Conservation (phyloP, 352 stramenopile species). For the Phytophthora pinifolia region DNA sequence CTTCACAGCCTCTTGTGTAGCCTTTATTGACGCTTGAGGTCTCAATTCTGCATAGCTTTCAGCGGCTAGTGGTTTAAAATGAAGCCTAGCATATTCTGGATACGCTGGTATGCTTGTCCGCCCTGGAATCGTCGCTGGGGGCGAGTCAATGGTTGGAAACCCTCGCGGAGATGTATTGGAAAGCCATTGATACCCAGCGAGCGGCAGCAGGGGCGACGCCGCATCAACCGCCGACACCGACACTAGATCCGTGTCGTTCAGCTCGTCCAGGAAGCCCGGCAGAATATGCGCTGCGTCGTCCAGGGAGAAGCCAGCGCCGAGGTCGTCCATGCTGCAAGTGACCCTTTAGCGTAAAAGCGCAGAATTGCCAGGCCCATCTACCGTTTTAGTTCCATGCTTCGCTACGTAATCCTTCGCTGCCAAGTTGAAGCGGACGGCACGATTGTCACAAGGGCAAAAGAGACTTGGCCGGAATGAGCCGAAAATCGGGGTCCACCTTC, state of each 20-base stretch:
- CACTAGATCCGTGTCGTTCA: conserved; percentile 29
- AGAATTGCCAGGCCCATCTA: too few relatives aligned
- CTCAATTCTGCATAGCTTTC: conserved; percentile 7
- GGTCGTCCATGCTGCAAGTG: conserved; percentile 4
- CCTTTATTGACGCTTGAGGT: background rate
- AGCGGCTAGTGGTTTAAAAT: background rate
- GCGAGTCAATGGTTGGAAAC: conserved; percentile 3
- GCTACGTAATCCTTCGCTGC: background rate
- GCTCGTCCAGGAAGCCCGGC: conserved; percentile 34
- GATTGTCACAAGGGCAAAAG: too few relatives aligned
- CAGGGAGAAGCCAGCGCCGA: conserved; percentile 8
- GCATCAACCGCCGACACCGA: background rate
- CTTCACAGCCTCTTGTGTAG: background rate
- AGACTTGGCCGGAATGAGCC: too few relatives aligned
- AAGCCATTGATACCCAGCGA: conserved; percentile 1
- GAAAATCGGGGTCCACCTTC: too few relatives aligned
- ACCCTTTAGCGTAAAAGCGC: conserved; percentile 8
- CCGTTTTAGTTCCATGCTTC: conserved; percentile 1
- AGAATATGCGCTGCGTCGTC: conserved; percentile 21
- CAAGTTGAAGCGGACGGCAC: conserved; percentile 21
- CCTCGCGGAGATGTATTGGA: background rate
- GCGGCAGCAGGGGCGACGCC: background rate
- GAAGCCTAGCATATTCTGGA: background rate
- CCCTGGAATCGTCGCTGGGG: background rate
- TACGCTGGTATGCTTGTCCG: background rate